Conservation (phyloP, 192 early-diverging fungal species). For the Backusella tarrabulga region DNA sequence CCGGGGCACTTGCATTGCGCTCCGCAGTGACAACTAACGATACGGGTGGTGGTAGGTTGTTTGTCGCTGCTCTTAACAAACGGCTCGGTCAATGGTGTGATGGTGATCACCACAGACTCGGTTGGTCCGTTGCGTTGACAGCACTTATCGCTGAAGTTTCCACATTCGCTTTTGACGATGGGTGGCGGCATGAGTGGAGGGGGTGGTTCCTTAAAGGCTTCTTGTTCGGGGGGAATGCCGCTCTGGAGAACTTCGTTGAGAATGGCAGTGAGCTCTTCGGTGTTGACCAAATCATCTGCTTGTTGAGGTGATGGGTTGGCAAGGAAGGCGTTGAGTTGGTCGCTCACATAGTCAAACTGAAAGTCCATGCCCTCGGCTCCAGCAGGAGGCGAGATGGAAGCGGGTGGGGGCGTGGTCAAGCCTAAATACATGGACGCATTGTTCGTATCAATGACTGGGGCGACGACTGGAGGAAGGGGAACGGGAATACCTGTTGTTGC, state of each 20-base stretch:
- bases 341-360: constrained; percentile 12
- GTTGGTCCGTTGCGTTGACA: neutral
- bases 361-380: neutral
- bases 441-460: neutral
- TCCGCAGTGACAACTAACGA: constrained; percentile 23
- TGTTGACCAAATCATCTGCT: neutral
- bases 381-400: neutral
- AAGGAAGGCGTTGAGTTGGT: neutral
- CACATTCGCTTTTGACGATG: constrained; percentile 6
- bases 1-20: constrained; percentile 15
- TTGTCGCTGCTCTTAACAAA: neutral
- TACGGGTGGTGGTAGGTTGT: constrained; percentile 5
- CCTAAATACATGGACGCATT: neutral
- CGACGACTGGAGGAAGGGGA: neutral
- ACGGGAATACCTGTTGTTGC: neutral
- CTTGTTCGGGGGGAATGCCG: neutral
- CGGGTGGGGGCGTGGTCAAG: neutral
- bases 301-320: neutral
- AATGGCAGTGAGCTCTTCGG: constrained; percentile 23
- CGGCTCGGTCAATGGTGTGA: constrained; percentile 4
- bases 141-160: neutral
- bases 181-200: neutral
- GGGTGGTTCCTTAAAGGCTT: neutral
- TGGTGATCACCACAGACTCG: constrained; percentile 19
- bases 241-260: constrained; percentile 20